Base-by-base conservation (phyloP, 495 filamentous ascomycete genomes). In the Trichoderma erinaceum region DNA sequence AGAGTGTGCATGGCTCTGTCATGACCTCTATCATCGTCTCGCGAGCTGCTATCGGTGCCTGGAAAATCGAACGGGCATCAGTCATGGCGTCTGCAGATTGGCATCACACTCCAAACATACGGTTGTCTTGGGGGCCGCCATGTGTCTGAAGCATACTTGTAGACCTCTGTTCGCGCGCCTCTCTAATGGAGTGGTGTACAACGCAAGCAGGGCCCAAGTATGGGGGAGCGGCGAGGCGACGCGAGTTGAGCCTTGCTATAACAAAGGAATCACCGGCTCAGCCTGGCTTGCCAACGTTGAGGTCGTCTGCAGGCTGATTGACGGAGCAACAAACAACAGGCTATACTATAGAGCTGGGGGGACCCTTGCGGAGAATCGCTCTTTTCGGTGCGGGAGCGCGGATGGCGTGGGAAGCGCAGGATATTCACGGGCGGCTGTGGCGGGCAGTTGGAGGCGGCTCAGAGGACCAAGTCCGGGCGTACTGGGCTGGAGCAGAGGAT, bases 81-180 rank as follows among this genome's bases (percentile, higher is more conserved):
- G 63, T 52, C 21, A 58, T 29, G 65, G 5, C 23, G 58, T 25
- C 35, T 44, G 27, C 25, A 16, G 48, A 35, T 35, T 43, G 43
- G 46, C 18, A 58, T 70, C 70, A 69, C 46, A 38, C 67, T 68
- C 71, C 52, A 67, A 67, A 78, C 80, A 75, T 75, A 82, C 81
- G 80, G 74, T 76, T 76, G 75, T 83, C 78, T 70, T 73, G 74
- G 70, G 77, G 74, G 71, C 76, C 77, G 73, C 78, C 78, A 79
- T 80, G 74, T 73, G 78, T 79, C 70, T 75, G 77, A 75, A 77
- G 79, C 81, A 83, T 83, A 81, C 75, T 81, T 80, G 79, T 65
- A 70, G 71, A 68, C 70, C 56, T 61, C 56, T 16, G 56, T 61
- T 61, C 16, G 27, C 27, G 56, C 25, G 25, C 27, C 56, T 61